Conservation (phyloP, 2,329 filamentous ascomycete species). For the Phyllosticta capitalensis region DNA sequence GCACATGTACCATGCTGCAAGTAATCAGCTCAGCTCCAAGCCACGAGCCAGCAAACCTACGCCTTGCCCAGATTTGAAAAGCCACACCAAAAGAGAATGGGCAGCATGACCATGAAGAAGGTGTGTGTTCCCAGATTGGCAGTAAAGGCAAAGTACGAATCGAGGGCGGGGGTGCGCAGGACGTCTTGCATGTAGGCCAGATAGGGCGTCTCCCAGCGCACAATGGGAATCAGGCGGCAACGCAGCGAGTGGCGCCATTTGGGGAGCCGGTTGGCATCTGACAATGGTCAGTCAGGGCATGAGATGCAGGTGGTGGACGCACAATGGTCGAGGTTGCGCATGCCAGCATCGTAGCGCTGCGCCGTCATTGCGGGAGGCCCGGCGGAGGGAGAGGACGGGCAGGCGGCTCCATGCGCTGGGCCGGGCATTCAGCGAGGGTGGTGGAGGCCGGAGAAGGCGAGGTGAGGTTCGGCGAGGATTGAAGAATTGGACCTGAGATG, state of each 20-base stretch:
- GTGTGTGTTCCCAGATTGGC: conserved; percentile 96
- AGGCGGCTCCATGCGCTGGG: conserved; percentile 9
- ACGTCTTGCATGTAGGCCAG: conserved; percentile 76
- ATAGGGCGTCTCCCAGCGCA: conserved; percentile 92
- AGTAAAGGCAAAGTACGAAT: conserved; percentile 94
- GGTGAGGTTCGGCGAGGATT: neutral
- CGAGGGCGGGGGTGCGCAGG: conserved; percentile 72
- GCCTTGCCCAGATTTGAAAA: conserved; percentile 76
- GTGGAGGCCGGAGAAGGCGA: conserved; percentile 2
- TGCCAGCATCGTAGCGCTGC: conserved; percentile 54
- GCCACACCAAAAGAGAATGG: conserved; percentile 94
- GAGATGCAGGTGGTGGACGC: conserved; percentile 16
- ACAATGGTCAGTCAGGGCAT: conserved; percentile 4
- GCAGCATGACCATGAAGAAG: conserved; percentile 94
- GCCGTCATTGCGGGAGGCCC: conserved; percentile 12
- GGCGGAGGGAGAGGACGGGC: neutral
- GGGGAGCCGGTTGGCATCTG: conserved; percentile 76
- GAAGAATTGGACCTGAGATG: neutral
- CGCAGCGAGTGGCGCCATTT: conserved; percentile 81
- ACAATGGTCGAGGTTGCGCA: conserved; percentile 62
- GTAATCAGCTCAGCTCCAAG: conserved; percentile 2
- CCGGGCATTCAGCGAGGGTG: conserved; percentile 4
- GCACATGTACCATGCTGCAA: conserved; percentile 42
- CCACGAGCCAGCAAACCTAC: conserved; percentile 43
- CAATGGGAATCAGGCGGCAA: conserved; percentile 70